Percentiles rank a stretch among this genome's conserved stretches.
Evolutionary conservation across 2,329 filamentous ascomycete genomes (phyloP).

Genomic region (Nothophoma quercina): DNA sequence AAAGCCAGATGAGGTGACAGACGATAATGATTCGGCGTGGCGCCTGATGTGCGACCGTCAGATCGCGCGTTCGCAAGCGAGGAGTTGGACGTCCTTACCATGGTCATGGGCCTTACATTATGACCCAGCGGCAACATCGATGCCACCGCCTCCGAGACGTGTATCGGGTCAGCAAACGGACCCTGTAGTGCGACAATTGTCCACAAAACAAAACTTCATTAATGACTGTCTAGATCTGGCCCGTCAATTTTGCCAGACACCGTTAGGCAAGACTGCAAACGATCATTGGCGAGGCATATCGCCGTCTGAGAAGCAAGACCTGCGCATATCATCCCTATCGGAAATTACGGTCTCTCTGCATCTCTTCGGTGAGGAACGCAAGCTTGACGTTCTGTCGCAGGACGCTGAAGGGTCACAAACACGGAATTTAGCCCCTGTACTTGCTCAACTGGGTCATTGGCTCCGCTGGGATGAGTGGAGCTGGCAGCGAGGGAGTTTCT

Average conservation of each 20-base stretch:
- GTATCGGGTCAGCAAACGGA: constrained; percentile 20
- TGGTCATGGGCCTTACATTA: constrained; percentile 47
- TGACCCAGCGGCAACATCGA: constrained; percentile 29
- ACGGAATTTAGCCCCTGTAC: constrained; percentile 70
- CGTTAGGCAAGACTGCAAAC: constrained; percentile 50
- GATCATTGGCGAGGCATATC: constrained; percentile 64
- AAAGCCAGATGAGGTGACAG: constrained; percentile 31
- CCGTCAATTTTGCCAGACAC: constrained; percentile 45
- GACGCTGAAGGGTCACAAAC: constrained; percentile 56
- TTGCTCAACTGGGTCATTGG: constrained; percentile 85
- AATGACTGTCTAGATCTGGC: constrained; percentile 41
- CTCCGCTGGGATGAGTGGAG: constrained; percentile 75
- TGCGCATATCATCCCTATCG: constrained; percentile 65
- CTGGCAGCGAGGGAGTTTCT: constrained; percentile 61
- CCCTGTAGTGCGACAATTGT: constrained; percentile 38
- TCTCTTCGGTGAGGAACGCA: constrained; percentile 87
- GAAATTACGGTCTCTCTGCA: constrained; percentile 78
- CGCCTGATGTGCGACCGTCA: constrained; percentile 45
- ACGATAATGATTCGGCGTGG: constrained; percentile 43
- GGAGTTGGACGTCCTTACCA: constrained; percentile 41
- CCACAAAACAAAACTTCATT: constrained; percentile 37
- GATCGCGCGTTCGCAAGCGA: constrained; percentile 30
- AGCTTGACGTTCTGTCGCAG: constrained; percentile 71
- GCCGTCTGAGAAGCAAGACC: constrained; percentile 44
- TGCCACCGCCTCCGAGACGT: constrained; percentile 34